These are phyloP conservation scores for Aspergillus melleus DNA, from an alignment of 2,329 filamentous ascomycete species.

Conservation along the genomic window DNA sequence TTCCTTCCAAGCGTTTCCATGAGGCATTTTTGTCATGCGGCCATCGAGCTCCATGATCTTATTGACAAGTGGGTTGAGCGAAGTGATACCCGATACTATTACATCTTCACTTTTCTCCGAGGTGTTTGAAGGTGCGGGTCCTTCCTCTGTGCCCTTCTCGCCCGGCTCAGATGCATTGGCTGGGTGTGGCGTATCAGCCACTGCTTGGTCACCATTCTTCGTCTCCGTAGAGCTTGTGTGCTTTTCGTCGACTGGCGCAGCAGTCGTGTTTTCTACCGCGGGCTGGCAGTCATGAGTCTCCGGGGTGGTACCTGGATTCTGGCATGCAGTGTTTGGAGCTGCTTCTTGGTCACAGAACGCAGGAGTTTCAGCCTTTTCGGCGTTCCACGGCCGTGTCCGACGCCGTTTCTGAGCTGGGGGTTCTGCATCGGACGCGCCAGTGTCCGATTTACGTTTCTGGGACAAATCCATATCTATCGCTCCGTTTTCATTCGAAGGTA, in stretches of 20 bases:
- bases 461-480: constrained; percentile 1
- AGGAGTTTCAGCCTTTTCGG: background rate
- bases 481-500: background rate
- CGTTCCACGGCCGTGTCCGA: background rate
- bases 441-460: constrained; percentile 19
- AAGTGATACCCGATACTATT: constrained; percentile 29
- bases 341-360: background rate
- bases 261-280: background rate
- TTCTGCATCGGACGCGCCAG: background rate
- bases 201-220: background rate
- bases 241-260: background rate
- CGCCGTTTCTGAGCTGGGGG: constrained; percentile 1
- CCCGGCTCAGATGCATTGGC: background rate
- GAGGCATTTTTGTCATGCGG: constrained; percentile 31
- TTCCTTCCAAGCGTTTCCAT: constrained; percentile 46
- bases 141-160: background rate
- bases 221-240: background rate
- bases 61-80: constrained; percentile 28
- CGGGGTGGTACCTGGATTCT: background rate
- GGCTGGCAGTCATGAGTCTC: constrained; percentile 3
- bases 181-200: background rate
- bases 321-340: background rate
- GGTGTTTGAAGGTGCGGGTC: background rate
- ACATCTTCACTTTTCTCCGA: constrained; percentile 19
- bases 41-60: constrained; percentile 45